Evolutionary conservation across 2,329 filamentous ascomycete genomes (phyloP), one percentile per base, ranked within the genome.

Genomic region (Didymella exigua): DNA sequence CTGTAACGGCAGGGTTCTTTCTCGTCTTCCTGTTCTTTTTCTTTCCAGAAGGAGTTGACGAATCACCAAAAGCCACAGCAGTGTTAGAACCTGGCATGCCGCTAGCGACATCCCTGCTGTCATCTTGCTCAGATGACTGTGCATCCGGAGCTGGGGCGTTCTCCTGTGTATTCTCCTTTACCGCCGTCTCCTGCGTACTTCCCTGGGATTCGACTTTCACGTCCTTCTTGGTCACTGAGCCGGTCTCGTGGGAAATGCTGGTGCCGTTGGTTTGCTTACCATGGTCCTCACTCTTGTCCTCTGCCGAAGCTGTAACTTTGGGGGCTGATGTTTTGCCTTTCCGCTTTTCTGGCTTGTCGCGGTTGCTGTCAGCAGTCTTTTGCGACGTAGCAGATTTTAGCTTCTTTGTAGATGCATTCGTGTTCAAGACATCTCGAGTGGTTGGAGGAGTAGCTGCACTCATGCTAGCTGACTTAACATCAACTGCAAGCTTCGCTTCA

Each of bases 1-100:
- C 9, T 3, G 10, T 21, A 18, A 21, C 8, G n/a, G n/a, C 9
- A 9, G 21, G 8, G 10, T 46, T 46, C 24, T 43, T 50, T 73
- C 80, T 81, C 63, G 71, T 74, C 31, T 65, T 49, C 73, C 79
- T 81, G 64, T 72, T 75, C 36, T 63, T 64, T 56, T 70, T 68
- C 49, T 66, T 68, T 48, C 61, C 64, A 37, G 54, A 53, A 34
- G 59, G 58, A 8, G 50, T 33, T n/a, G 55, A 30, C 9, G 42
- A 50, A 7, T 33, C 29, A 29, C 36, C 30, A 8, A 33, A 16
- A 27, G 37, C 4, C 1, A 24, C 48, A 4, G 24, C 23, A n/a
- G 49, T 51, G 23, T 23, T 50, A 11, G 47, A 34, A 31, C 55
- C 45, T 26, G 49, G 59, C 31, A 54, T 51, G 18, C 58, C 31